Base-by-base conservation (phyloP, 306 rosid species). In the Cicer judaicum region DNA sequence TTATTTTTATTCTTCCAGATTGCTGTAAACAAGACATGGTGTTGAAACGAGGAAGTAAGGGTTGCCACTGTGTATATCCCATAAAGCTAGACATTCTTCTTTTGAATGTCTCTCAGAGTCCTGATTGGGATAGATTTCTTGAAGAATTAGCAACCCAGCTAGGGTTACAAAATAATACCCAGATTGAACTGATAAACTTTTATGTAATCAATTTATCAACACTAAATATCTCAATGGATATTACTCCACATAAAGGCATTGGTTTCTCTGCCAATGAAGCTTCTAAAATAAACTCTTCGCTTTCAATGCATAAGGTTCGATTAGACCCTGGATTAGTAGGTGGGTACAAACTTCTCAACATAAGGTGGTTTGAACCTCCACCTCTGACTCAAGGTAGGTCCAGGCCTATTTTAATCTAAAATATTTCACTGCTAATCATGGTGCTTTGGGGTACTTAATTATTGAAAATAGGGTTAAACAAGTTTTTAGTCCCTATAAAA, bases 61-160 rank as follows among this genome's bases (percentile, higher is more conserved):
- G 71, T 79, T 95, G 99, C 80, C 88, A 90, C 63, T 95, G 99
- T 59, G 98, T 83, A 43, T 95, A 95, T 90, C 99, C 99, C 61
- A 87, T 95, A 84, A 92, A 89, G 88, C 88, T 95, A 72, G 99
- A 95, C 76, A 88, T 95, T 74, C 96, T 89, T 41, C 96, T 95
- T 62, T 76, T 89, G 78, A 95, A 95, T 79, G 89, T 95, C 82
- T 87, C 99, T 40, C 92, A 81, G 80, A 92, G 79, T 78, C 85
- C 86, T 68, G 81, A 85, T 69, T 80, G 89, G 98, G 85, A 68
- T 83, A 73, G 71, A 75, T 89, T 92, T 78, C 91, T 95, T 9
- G 78, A 81, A 0, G 85, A 85, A 72, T 81, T 95, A 68, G 96
- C 99, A 75, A 18, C 83, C n/a, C 89, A 90, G 74, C 95, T 95